phyloP scores from a whole-genome alignment of 257 asterid species.

The Ocimum tenuiflorum region DNA sequence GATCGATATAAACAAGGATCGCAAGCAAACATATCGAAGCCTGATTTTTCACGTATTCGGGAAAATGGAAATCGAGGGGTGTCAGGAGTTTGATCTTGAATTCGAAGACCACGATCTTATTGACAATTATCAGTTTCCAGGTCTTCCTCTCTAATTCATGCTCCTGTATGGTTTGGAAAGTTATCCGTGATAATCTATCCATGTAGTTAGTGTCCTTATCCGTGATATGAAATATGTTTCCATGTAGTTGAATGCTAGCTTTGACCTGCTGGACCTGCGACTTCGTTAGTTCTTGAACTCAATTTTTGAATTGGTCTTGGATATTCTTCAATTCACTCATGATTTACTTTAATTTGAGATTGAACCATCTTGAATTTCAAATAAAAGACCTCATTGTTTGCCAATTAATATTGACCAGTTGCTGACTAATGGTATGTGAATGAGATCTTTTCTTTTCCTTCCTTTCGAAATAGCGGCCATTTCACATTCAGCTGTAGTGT shows the following conservation, averaged over 20 bases:
- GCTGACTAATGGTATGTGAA: not conserved
- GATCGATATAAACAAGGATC: not conserved
- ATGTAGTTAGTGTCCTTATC: not conserved
- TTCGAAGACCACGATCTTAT: constrained; percentile 34
- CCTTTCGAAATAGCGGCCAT: not conserved
- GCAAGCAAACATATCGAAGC: not conserved
- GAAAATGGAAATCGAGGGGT: constrained; percentile 25
- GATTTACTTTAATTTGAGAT: not conserved
- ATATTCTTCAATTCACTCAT: not conserved
- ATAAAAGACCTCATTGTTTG: not conserved
- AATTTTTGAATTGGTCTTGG: not conserved
- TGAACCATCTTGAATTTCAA: not conserved
- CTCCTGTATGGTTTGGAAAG: not conserved
- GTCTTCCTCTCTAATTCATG: constrained; percentile 16
- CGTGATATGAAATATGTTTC: not conserved
- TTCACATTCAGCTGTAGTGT: not conserved
- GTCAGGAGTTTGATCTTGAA: constrained; percentile 35
- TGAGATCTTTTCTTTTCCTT: not conserved
- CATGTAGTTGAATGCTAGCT: not conserved
- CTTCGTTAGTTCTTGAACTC: not conserved
- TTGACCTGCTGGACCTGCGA: constrained; percentile 14
- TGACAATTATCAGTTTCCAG: constrained; percentile 38
- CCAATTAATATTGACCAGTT: not conserved
- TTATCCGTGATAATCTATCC: not conserved
- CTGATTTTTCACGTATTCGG: constrained; percentile 7